Evolutionary conservation across 2,329 filamentous ascomycete genomes (phyloP).

Genomic region (Colletotrichum acutatum): DNA sequence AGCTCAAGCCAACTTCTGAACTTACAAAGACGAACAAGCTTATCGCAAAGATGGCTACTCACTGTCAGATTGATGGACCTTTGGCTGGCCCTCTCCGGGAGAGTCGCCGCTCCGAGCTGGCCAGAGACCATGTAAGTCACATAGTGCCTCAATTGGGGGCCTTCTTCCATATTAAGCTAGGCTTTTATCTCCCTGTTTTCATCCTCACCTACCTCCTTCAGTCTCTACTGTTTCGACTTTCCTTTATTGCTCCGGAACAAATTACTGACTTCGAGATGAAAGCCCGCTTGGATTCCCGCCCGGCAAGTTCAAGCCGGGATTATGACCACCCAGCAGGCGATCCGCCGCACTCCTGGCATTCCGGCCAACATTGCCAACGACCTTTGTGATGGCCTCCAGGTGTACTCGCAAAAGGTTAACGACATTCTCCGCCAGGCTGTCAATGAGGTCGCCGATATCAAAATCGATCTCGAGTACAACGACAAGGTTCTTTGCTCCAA

Average conservation of each 20-base stretch:
- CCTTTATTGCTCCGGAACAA: background rate
- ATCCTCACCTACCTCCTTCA: background rate
- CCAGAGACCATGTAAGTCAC: conserved; percentile 32
- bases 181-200: background rate
- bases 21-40: background rate
- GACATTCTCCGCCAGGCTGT: conserved; percentile 37
- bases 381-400: conserved; percentile 33
- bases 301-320: conserved; percentile 35
- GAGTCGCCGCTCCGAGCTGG: conserved; percentile 34
- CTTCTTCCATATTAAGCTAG: background rate
- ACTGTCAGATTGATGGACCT: conserved; percentile 36
- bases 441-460: conserved; percentile 39
- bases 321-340: conserved; percentile 36
- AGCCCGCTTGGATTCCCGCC: conserved; percentile 34
- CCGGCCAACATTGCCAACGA: conserved; percentile 34
- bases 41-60: conserved; percentile 25
- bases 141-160: background rate
- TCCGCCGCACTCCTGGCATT: conserved; percentile 36
- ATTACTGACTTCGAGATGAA: conserved; percentile 1
- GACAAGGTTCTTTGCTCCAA: conserved; percentile 40
- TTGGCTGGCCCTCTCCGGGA: conserved; percentile 34
- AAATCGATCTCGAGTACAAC: conserved; percentile 46
- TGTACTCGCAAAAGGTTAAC: conserved; percentile 44
- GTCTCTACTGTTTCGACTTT: background rate
- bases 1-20: background rate